These are phyloP conservation scores for Coelastrella sp. DNA, from an alignment of 139 green algal species.

Conservation along the genomic window DNA sequence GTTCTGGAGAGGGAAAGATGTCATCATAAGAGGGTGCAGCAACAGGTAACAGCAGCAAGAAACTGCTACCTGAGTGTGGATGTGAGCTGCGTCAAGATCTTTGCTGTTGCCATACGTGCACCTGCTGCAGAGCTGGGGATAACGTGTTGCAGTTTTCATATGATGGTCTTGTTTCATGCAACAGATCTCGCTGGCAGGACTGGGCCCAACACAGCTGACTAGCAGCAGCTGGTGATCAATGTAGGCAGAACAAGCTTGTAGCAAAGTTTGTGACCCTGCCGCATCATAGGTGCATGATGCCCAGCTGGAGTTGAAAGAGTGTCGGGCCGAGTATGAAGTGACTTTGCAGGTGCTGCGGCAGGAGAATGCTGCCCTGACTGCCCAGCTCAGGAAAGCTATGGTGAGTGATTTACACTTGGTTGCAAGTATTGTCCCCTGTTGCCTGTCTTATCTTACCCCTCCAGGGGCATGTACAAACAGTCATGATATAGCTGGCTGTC, in stretches of 20 bases:
- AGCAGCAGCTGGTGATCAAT: neutral
- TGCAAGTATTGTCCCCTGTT: too few relatives aligned
- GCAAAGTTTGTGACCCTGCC: neutral
- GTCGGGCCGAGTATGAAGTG: conserved; percentile 18
- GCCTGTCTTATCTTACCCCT: too few relatives aligned
- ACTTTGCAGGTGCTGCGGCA: conserved; percentile 3
- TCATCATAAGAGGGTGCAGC: neutral
- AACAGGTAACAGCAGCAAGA: conserved; percentile 17
- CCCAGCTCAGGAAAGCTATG: conserved; percentile 13
- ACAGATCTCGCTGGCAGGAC: neutral
- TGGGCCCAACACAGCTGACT: neutral
- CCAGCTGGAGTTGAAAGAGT: conserved; percentile 1
- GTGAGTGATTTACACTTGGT: conserved; percentile 35
- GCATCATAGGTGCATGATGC: neutral
- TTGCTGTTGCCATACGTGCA: too few relatives aligned
- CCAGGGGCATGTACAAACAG: too few relatives aligned
- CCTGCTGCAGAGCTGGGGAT: too few relatives aligned
- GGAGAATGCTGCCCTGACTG: neutral
- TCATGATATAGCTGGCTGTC: too few relatives aligned
- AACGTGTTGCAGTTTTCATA: too few relatives aligned
- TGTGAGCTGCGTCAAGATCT: too few relatives aligned
- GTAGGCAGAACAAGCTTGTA: neutral
- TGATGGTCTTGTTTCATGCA: neutral
- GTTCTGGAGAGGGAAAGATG: conserved; percentile 36
- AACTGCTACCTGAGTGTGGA: too few relatives aligned